Percentiles rank a stretch among this genome's conserved stretches.
Conservation (phyloP, 148 eudicot genomes). For the Persicaria maculosa region DNA sequence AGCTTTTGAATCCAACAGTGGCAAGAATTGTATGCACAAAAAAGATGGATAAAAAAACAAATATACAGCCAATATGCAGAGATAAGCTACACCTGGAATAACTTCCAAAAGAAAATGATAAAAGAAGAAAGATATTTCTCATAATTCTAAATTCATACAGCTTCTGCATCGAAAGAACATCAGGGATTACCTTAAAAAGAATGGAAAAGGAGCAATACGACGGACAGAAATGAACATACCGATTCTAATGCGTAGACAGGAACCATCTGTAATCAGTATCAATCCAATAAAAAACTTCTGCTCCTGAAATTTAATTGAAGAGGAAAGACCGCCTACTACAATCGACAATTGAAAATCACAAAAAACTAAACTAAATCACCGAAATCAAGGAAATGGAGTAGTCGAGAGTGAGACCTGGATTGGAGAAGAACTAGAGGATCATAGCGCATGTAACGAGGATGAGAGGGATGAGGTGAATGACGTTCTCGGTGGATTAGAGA, state of each 20-base stretch:
- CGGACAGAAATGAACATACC: conserved; percentile 38
- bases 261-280: conserved; percentile 60
- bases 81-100: neutral
- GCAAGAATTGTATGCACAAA: conserved; percentile 46
- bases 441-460: no score
- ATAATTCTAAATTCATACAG: neutral
- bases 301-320: conserved; percentile 48
- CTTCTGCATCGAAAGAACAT: neutral
- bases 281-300: conserved; percentile 95
- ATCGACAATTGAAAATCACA: no score
- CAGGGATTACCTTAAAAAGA: neutral
- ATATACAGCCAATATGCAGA: conserved; percentile 12
- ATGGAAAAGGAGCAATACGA: neutral
- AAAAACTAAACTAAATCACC: no score
- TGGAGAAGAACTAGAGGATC: no score
- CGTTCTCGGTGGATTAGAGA: no score
- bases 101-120: neutral
- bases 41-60: conserved; percentile 21
- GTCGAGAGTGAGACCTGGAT: no score
- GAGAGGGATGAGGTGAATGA: no score
- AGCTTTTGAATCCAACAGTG: conserved; percentile 67
- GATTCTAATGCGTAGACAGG: conserved; percentile 98
- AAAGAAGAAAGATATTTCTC: neutral
- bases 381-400: no score
- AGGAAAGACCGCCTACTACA: neutral